phyloP scores from a whole-genome alignment of 2,329 filamentous ascomycete genomes.

The Penicillium rolfsii region DNA sequence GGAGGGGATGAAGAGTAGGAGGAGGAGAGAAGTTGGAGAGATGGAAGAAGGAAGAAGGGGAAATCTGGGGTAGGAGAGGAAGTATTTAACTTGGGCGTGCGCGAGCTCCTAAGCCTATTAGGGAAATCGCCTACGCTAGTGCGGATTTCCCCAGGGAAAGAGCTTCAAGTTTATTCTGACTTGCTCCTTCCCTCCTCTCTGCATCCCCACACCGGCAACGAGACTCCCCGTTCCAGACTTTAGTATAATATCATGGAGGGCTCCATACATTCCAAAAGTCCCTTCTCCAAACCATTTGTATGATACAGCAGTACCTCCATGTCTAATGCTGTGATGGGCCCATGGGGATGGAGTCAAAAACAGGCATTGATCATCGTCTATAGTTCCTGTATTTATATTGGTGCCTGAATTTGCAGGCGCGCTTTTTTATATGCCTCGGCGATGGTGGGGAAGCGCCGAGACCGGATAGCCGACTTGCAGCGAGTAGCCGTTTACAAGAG shows the following conservation, averaged over 20 bases:
- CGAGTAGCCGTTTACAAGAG: constrained; percentile 17
- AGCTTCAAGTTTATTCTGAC: neutral
- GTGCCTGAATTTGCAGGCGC: constrained; percentile 5
- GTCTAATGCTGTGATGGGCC: neutral
- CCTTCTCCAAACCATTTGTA: too few species aligned
- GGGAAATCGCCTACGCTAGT: neutral
- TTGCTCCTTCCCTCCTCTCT: neutral
- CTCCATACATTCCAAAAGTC: too few species aligned
- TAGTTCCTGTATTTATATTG: neutral
- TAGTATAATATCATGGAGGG: neutral
- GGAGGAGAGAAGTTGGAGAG: neutral
- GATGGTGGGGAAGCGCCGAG: constrained; percentile 24
- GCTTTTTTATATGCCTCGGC: neutral
- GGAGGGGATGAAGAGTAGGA: neutral
- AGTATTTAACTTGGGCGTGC: neutral
- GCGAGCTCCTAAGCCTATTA: neutral
- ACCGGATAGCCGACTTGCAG: constrained; percentile 22
- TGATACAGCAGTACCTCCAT: too few species aligned
- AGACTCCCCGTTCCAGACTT: neutral
- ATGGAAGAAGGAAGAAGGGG: neutral
- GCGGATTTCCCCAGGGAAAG: neutral
- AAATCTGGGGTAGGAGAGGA: neutral
- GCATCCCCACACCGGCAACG: neutral
- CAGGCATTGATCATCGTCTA: neutral
- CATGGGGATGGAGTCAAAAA: neutral